Conservation (phyloP, 2,329 filamentous ascomycete genomes). For the Rachicladosporium sp. region DNA sequence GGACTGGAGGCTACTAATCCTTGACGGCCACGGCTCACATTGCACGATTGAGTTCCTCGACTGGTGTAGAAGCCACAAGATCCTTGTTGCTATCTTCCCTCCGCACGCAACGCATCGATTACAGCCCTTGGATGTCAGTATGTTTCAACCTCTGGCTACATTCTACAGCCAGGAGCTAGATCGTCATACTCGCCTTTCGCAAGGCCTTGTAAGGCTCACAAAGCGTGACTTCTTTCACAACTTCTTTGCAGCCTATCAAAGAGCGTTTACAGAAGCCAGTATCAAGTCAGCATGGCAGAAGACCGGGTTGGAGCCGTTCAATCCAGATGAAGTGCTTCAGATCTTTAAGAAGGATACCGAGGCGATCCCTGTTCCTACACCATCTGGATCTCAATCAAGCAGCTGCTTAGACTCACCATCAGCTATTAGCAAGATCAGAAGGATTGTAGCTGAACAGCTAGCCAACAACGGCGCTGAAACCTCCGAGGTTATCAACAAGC, state of each 20-base stretch:
- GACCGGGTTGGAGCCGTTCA: constrained; percentile 5
- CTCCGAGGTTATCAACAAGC: no score
- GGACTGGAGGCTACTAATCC: constrained; percentile 7
- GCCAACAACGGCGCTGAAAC: no score
- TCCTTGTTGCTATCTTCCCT: constrained; percentile 3
- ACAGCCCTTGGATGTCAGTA: constrained; percentile 9
- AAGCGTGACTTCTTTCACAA: neutral
- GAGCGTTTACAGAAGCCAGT: constrained; percentile 4
- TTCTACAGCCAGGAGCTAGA: constrained; percentile 4
- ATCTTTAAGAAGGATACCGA: neutral
- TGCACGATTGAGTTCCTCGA: constrained; percentile 6
- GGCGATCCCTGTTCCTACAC: no score
- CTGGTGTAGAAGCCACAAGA: constrained; percentile 5
- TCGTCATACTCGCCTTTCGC: neutral
- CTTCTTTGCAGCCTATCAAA: neutral
- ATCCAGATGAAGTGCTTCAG: constrained; percentile 5
- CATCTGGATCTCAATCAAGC: no score
- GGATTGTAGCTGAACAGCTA: no score
- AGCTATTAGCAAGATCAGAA: no score
- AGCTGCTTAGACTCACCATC: no score
- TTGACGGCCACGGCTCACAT: constrained; percentile 7
- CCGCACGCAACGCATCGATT: constrained; percentile 4
- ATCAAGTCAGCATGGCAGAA: constrained; percentile 5
- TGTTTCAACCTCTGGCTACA: constrained; percentile 6
- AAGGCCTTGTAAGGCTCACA: neutral